These are phyloP conservation scores for Sambucus nigra DNA, from an alignment of 129 eudicot genomes.

Conservation along the genomic window DNA sequence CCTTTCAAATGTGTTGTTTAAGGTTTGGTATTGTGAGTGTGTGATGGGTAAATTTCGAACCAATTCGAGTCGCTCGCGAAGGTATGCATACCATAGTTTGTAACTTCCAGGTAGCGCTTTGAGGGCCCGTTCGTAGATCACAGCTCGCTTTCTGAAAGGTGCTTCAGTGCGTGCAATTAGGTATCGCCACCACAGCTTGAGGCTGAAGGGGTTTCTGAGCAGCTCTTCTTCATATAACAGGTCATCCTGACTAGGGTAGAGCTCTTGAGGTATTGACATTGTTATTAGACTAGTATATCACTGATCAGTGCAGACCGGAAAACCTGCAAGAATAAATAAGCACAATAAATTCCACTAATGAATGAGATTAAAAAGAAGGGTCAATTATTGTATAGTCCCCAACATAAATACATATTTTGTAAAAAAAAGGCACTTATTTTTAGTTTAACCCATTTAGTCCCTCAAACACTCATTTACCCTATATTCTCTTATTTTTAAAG, in stretches of 20 bases:
- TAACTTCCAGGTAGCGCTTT: slow-evolving; percentile 86
- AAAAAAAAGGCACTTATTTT: too few relatives aligned
- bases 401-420: too few relatives aligned
- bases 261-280: slow-evolving; percentile 33
- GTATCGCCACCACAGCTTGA: slow-evolving; percentile 93
- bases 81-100: slow-evolving; percentile 83
- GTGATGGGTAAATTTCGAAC: slow-evolving; percentile 59
- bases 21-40: slow-evolving; percentile 29
- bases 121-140: slow-evolving; percentile 81
- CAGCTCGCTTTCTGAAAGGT: slow-evolving; percentile 51
- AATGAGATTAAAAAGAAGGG: too few relatives aligned
- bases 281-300: not conserved
- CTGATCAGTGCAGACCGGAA: too few relatives aligned
- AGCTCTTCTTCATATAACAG: slow-evolving; percentile 74
- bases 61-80: slow-evolving; percentile 84
- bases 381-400: too few relatives aligned
- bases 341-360: too few relatives aligned
- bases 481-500: too few relatives aligned
- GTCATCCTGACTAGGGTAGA: slow-evolving; percentile 65
- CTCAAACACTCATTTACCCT: too few relatives aligned
- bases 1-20: slow-evolving; percentile 80
- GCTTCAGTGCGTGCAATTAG: slow-evolving; percentile 49
- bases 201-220: slow-evolving; percentile 67
- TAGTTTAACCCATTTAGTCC: too few relatives aligned
- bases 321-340: too few relatives aligned